Conservation (phyloP, 2,329 filamentous ascomycete species). For the Ophiostoma australiae region DNA sequence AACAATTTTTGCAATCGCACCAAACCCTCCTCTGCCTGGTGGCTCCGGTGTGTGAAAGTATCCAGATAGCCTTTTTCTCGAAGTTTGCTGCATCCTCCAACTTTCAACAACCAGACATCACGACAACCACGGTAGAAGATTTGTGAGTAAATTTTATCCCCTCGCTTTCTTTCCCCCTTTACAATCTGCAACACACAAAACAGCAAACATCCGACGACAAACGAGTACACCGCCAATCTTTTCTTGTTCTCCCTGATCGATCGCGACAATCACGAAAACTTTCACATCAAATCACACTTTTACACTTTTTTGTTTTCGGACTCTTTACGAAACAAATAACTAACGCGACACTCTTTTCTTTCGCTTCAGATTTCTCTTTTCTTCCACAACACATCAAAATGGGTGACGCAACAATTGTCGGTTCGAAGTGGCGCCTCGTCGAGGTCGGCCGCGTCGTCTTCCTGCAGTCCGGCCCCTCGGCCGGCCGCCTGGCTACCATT, state of each 20-base stretch:
- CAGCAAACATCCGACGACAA: neutral
- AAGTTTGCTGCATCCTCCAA: conserved; percentile 23
- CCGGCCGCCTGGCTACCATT: conserved; percentile 84
- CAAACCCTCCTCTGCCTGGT: conserved; percentile 24
- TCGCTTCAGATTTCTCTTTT: conserved; percentile 20
- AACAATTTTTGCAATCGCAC: conserved; percentile 29
- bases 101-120: conserved; percentile 25
- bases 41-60: conserved; percentile 22
- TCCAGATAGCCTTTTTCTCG: conserved; percentile 24
- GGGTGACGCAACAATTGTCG: conserved; percentile 76
- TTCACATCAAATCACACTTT: neutral
- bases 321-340: conserved; percentile 10
- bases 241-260: conserved; percentile 6
- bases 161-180: conserved; percentile 1
- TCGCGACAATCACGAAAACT: conserved; percentile 8
- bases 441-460: conserved; percentile 97
- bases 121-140: conserved; percentile 26
- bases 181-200: conserved; percentile 12
- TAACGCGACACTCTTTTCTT: conserved; percentile 19
- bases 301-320: neutral
- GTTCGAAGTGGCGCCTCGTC: conserved; percentile 88
- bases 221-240: neutral
- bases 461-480: conserved; percentile 74
- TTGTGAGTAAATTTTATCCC: conserved; percentile 24
- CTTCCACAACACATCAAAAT: conserved; percentile 53